phyloP scores from a whole-genome alignment of 345 rosid species.

The Kandelia obovata region DNA sequence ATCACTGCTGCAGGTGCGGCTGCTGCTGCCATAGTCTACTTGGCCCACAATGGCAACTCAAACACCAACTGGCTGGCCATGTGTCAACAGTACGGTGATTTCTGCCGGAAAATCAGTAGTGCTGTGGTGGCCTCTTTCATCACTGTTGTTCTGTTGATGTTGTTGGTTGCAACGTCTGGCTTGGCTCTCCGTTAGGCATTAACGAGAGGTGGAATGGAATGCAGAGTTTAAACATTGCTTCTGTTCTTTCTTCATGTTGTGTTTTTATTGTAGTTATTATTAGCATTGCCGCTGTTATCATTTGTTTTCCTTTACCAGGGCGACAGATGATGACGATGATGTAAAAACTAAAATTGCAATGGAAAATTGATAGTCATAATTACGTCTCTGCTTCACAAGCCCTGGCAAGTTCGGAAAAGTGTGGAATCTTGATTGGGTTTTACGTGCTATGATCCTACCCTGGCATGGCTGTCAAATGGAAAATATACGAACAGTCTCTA shows the following conservation, averaged over 20 bases:
- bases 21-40: constrained; percentile 74
- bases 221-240: not conserved
- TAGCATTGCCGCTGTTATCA: not conserved
- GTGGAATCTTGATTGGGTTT: too few relatives aligned
- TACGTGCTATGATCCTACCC: too few relatives aligned
- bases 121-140: constrained; percentile 72
- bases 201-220: not conserved
- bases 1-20: constrained; percentile 58
- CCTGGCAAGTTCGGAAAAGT: too few relatives aligned
- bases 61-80: constrained; percentile 85
- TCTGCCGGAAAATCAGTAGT: constrained; percentile 74
- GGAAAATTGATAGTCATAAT: not conserved
- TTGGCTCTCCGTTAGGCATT: constrained; percentile 48
- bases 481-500: too few relatives aligned
- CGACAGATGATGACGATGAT: not conserved
- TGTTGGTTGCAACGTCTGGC: constrained; percentile 58
- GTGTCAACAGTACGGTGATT: constrained; percentile 78
- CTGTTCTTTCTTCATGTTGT: not conserved
- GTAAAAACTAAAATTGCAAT: not conserved
- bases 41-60: constrained; percentile 87
- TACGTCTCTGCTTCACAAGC: too few relatives aligned
- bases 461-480: too few relatives aligned
- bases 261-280: not conserved
- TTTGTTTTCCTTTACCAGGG: not conserved
- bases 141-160: constrained; percentile 37